Base-by-base conservation (phyloP, 1,139 yeast genomes). In the Magnusiomyces clavatus region DNA sequence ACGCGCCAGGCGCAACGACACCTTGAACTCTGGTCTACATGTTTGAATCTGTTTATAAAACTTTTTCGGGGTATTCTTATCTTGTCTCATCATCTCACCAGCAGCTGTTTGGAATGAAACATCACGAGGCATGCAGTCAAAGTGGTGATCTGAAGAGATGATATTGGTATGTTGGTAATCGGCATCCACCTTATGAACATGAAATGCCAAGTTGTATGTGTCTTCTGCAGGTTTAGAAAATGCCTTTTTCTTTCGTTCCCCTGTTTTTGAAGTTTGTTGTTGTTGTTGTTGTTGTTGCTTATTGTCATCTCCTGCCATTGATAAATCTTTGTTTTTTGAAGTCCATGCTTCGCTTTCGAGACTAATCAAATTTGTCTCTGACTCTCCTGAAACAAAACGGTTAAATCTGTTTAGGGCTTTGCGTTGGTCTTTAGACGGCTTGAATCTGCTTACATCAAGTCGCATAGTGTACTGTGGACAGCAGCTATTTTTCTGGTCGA, bases 381-480 rank as follows among this genome's bases (percentile, higher is more conserved):
- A 38, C 37, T 38, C 47, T 24, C 50, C 40, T 29, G 43, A n/a
- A 29, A 31, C 50, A 43, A 49, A 46, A 17, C 77, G 73, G 40
- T 77, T 74, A 60, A 86, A 86, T 57, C 84, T 72, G 60, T 83
- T 85, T 4, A 87, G 64, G 3, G 77, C 75, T 57, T 82, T 81
- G 42, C 90, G 75, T 53, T 82, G 83, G 49, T 85, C 90, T 63
- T 86, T 87, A 34, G 74, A 69, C 12, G 83, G 66, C 48, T 73
- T 71, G 58, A 81, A 74, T 42, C 66, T 61, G 0, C 62, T 62
- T 38, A 77, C 67, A 42, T 71, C 74, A 0, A 95, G 81, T 50
- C 97, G 68, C 34, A 89, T 86, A 0, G 96, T 85, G 63, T 81
- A 87, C 64, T 82, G 75, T n/a, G 92, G 76, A 62, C 97, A 90